Evolutionary conservation across 306 rosid species (phyloP), one percentile per base, ranked within the genome.

Genomic region (Ceratonia siliqua): DNA sequence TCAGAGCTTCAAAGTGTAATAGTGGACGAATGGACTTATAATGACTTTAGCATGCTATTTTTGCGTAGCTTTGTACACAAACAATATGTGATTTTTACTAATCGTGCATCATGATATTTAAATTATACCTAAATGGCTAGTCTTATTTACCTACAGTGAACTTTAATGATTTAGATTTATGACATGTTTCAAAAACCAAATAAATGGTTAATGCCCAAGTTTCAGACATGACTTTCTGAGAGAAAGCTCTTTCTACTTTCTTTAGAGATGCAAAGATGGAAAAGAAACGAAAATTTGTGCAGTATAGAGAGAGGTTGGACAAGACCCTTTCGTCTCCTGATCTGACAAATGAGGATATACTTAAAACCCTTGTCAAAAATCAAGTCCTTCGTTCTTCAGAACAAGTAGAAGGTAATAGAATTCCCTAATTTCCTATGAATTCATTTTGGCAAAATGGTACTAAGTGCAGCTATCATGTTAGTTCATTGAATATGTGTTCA

Each of bases 271-370:
- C 79, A 18, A 84, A 83, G 68, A 93, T 93, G 97, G 90, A 78
- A 73, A 86, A 79, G 82, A 86, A 77, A 53, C 73, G 42, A 48
- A 87, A 83, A 63, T 89, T 93, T 59, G 77, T 64, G 70, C 87
- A 91, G 78, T 93, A 93, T 79, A 85, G 97, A 73, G 96, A 87
- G 82, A 89, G 90, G 78, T 80, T 91, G 57, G 93, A 93, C 63
- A 86, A 73, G 67, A 89, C 97, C 42, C 91, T 93, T 49, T 83
- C 83, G 41, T 91, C 90, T 7, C 88, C 85, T 59, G 90, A 87
- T 87, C 88, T 93, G 82, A 75, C 85, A 38, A 78, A 84, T 59
- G 64, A 50, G 57, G 88, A 87, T 77, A 74, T 71, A 6, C 85
- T 91, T 57, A 82, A 81, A 74, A 59, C 70, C 59, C 97, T 87